A percentile compares a stretch with the other conserved stretches of the same genome.
These are phyloP conservation scores for Ustilago loliicola DNA, from an alignment of 1,284 basidiomycete species.

Conservation along the genomic window DNA sequence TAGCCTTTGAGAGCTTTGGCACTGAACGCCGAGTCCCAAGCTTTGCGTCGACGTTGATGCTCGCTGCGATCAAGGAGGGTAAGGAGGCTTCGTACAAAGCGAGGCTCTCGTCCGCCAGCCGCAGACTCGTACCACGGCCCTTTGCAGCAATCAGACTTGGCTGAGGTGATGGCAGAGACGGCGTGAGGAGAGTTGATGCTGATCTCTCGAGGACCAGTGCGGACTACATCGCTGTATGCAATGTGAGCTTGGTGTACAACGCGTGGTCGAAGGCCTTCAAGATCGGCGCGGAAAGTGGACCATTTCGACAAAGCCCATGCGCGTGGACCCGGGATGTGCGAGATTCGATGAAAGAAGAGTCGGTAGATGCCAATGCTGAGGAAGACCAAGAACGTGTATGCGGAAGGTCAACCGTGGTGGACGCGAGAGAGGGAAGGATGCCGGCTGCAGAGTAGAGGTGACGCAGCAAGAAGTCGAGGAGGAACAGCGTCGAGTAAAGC, in stretches of 20 bases:
- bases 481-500: background rate
- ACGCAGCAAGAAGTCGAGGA: background rate
- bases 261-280: background rate
- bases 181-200: conserved; percentile 27
- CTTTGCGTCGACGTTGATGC: conserved; percentile 16
- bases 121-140: conserved; percentile 32
- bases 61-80: conserved; percentile 2
- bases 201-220: conserved; percentile 35
- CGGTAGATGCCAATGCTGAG: background rate
- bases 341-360: conserved; percentile 6
- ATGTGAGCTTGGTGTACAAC: conserved; percentile 13
- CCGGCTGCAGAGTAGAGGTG: background rate
- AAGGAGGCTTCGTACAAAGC: background rate
- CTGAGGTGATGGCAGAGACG: conserved; percentile 18
- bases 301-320: conserved; percentile 4
- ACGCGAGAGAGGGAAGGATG: background rate
- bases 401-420: background rate
- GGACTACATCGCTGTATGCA: conserved; percentile 34
- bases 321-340: background rate
- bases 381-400: background rate
- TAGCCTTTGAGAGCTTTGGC: conserved; percentile 36
- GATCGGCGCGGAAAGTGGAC: background rate
- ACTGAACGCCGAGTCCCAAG: conserved; percentile 35
- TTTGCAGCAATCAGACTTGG: conserved; percentile 14
- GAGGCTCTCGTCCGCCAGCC: background rate